A percentile compares a stretch with the other conserved stretches of the same genome.
Evolutionary conservation across 352 stramenopile genomes (phyloP).

Genomic region (Globisporangium iwayamae): DNA sequence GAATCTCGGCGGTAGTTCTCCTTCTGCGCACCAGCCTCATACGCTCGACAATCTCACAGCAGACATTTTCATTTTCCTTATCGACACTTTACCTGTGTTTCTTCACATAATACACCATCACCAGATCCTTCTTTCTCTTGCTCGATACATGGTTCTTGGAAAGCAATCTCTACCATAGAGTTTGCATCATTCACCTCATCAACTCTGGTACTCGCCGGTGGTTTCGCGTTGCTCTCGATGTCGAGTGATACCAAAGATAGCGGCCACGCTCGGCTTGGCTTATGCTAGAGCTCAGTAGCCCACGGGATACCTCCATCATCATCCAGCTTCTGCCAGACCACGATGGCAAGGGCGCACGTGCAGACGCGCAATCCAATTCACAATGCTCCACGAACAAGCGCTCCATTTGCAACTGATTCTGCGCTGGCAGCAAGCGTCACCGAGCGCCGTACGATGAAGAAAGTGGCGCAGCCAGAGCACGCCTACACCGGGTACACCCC

Average conservation of each 20-base stretch:
- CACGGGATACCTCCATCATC: no score
- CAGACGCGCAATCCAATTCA: conserved; percentile 18
- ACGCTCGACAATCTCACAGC: background rate
- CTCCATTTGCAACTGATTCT: conserved; percentile 15
- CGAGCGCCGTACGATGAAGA: conserved; percentile 66
- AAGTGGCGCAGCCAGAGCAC: conserved; percentile 60
- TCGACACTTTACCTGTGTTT: background rate
- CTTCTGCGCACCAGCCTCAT: background rate
- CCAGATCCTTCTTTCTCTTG: background rate
- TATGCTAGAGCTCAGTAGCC: background rate
- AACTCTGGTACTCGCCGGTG: background rate
- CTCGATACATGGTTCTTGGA: no score
- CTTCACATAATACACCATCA: background rate
- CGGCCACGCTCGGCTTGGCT: background rate
- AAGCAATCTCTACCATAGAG: background rate
- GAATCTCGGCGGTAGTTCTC: conserved; percentile 12
- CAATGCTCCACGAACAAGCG: conserved; percentile 6
- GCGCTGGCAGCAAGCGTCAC: conserved; percentile 34
- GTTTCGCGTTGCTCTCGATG: background rate
- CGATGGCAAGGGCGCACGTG: conserved; percentile 1
- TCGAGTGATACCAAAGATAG: background rate
- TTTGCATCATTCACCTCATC: background rate
- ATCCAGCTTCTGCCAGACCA: background rate
- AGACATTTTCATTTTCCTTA: background rate
- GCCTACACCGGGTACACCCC: conserved; percentile 51